phyloP scores from a whole-genome alignment of 345 rosid species.

The Theobroma cacao region DNA sequence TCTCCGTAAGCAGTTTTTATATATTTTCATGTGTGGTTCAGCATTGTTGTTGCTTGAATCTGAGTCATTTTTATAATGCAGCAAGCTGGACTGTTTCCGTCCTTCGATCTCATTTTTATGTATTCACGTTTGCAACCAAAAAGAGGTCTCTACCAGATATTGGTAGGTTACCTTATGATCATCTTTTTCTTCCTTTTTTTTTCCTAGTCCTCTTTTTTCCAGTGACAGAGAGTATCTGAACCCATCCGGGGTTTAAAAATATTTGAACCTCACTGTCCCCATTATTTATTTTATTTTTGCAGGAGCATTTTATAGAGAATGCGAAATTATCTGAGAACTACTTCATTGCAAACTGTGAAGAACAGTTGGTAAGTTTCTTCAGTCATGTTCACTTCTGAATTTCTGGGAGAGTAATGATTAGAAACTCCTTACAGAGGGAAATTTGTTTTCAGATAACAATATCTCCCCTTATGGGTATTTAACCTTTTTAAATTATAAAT shows the following conservation, averaged over 20 bases:
- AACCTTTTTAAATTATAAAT: background rate
- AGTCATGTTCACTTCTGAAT: background rate
- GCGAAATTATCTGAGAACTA: conserved; percentile 80
- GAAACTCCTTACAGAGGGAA: background rate
- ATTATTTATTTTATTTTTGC: conserved; percentile 20
- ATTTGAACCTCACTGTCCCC: background rate
- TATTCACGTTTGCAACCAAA: conserved; percentile 69
- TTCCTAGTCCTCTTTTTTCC: background rate
- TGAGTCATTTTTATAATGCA: conserved; percentile 31
- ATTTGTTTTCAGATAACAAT: background rate
- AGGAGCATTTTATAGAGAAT: conserved; percentile 84
- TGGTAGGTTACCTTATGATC: conserved; percentile 40
- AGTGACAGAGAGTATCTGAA: background rate
- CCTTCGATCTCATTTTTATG: conserved; percentile 69
- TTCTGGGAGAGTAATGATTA: background rate
- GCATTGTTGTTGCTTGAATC: conserved; percentile 26
- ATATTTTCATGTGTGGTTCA: conserved; percentile 7
- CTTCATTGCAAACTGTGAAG: conserved; percentile 79
- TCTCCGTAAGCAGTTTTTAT: background rate
- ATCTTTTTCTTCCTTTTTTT: background rate
- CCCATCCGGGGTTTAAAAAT: background rate
- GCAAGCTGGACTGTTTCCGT: conserved; percentile 87
- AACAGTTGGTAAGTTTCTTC: conserved; percentile 53
- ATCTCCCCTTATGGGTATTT: background rate
- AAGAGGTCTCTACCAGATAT: conserved; percentile 51